Percentiles rank a stretch among this genome's conserved stretches.
Evolutionary conservation across 805 yeast genomes (phyloP).

Genomic region (Ogataea sp.): DNA sequence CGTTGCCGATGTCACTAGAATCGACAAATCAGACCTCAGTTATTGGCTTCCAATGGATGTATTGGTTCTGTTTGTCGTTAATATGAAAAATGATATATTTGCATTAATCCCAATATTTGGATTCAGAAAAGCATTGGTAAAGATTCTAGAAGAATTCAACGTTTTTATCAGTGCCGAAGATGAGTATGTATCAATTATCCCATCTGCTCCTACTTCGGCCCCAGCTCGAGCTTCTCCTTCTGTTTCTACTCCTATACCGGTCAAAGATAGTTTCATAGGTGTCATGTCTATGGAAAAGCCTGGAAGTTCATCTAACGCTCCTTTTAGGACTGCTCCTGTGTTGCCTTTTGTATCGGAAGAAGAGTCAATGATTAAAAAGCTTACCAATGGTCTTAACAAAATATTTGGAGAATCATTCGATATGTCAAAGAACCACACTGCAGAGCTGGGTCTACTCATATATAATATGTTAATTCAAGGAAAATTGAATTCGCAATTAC

Average conservation of each 20-base stretch:
- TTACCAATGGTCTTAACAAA: not conserved
- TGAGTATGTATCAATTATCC: no score
- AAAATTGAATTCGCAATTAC: not conserved
- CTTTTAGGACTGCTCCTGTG: no score
- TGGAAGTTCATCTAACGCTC: no score
- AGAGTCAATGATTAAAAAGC: no score
- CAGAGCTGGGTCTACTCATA: not conserved
- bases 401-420: constrained; percentile 1
- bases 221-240: no score
- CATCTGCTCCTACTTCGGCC: no score
- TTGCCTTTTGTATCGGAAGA: no score
- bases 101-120: constrained; percentile 1
- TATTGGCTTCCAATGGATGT: not conserved
- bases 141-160: not conserved
- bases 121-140: not conserved
- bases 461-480: not conserved
- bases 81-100: not conserved
- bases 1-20: not conserved
- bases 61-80: not conserved
- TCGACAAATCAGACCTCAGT: not conserved
- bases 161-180: no score
- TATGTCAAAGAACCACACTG: not conserved
- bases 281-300: no score
- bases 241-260: no score
- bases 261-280: no score